Base-by-base conservation (phyloP, 306 rosid genomes). In the Cercis canadensis region DNA sequence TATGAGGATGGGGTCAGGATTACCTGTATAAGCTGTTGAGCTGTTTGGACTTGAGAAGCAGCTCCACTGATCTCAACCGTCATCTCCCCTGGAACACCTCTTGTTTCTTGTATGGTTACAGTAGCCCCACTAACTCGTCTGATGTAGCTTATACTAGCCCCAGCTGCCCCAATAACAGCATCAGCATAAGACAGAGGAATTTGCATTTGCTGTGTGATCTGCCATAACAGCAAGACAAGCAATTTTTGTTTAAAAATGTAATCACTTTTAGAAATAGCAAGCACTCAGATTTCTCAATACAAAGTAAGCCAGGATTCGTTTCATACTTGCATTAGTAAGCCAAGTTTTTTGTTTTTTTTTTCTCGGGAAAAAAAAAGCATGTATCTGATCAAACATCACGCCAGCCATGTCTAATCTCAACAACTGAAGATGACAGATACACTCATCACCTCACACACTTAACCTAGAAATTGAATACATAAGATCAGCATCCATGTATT, bases 51-150 rank as follows among this genome's bases (percentile, higher is more conserved):
- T 78, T 92, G 96, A 65, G 97, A 82, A 79, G 97, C 96, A 71
- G 92, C 82, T 69, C 99, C 97, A 76, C 96, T 92, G 51, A 95
- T 86, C 77, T 95, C 99, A 77, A 92, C 99, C 9, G 99, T 95
- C 99, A 95, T 95, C 83, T 95, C 97, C 65, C 96, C 94, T 36
- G 97, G 99, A 78, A 89, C 97, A 72, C 97, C 99, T 82, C 96
- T 83, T 4, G 97, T 83, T 86, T 95, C 99, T 80, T 95, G 97
- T 33, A 95, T 92, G 17, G 99, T 79, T 54, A 95, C 97, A 24
- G 96, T 92, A 47, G 99, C 96, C 59, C 97, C 97, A 76, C 99
- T 95, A 56, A 92, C 96, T 24, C 99, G 85, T 72, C 99, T 86
- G 50, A 92, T 95, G 82, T 95, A 95, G 82, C 99, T 95, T 80